These are phyloP conservation scores for Lactarius indigo DNA, from an alignment of 768 basidiomycete species.

Conservation along the genomic window DNA sequence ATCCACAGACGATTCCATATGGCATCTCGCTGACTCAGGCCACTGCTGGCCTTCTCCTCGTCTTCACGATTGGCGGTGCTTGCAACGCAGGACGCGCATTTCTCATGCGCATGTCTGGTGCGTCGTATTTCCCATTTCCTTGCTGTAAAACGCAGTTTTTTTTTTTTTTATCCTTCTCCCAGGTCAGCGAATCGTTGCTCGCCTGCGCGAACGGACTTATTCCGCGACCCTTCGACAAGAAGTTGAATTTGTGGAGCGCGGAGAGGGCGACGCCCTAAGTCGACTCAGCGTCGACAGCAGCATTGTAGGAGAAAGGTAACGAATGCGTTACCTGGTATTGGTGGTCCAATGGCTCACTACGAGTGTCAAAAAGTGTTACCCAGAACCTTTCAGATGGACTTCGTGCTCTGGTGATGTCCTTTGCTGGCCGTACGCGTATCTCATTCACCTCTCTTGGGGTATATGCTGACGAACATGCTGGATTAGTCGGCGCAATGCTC, in stretches of 20 bases:
- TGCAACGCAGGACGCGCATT: constrained; percentile 83
- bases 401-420: constrained; percentile 85
- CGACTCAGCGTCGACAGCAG: constrained; percentile 87
- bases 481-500: constrained; percentile 88
- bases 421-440: constrained; percentile 75
- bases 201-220: constrained; percentile 80
- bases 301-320: constrained; percentile 90
- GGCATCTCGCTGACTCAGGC: constrained; percentile 80
- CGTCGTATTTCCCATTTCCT: constrained; percentile 24
- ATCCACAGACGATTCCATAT: constrained; percentile 52
- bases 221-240: constrained; percentile 83
- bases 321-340: neutral
- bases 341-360: neutral
- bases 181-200: constrained; percentile 88
- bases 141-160: neutral
- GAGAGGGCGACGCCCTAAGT: constrained; percentile 92
- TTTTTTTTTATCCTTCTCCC: constrained; percentile 24
- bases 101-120: constrained; percentile 83
- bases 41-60: constrained; percentile 61
- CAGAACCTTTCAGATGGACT: constrained; percentile 78
- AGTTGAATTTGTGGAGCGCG: constrained; percentile 88
- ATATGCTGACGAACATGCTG: neutral
- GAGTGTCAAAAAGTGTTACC: constrained; percentile 48
- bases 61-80: constrained; percentile 83
- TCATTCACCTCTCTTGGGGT: neutral